A percentile compares a stretch with the other conserved stretches of the same genome.
Conservation (phyloP, 345 rosid species). For the Lepidium aucheri region DNA sequence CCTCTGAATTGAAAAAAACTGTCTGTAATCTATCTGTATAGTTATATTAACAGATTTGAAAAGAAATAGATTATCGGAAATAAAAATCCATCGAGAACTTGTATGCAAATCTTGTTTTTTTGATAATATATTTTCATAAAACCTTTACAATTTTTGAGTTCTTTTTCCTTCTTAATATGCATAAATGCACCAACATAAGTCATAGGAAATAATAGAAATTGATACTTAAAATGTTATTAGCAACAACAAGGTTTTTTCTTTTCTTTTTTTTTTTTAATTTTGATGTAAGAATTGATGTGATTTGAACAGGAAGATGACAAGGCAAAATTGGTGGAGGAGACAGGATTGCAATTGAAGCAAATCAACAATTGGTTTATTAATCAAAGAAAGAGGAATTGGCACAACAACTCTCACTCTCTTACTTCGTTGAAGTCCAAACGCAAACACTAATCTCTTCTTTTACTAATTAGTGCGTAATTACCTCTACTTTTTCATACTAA, state of each 20-base stretch:
- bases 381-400: conserved; percentile 98
- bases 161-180: not conserved
- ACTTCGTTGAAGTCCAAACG: conserved; percentile 96
- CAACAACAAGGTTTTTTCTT: not conserved
- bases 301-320: conserved; percentile 87
- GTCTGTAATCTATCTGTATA: no score
- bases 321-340: conserved; percentile 95
- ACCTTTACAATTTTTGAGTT: not conserved
- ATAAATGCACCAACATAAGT: not conserved
- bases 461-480: conserved; percentile 1
- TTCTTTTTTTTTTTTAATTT: no score
- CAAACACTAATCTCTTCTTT: conserved; percentile 33
- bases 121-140: not conserved
- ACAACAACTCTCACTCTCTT: conserved; percentile 84
- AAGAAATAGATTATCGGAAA: no score
- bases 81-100: no score
- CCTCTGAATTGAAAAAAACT: no score
- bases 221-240: not conserved
- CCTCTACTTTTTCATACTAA: conserved; percentile 7
- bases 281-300: not conserved
- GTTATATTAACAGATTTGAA: no score
- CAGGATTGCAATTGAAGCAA: conserved; percentile 96
- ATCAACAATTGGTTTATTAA: conserved; percentile 99
- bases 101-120: not conserved
- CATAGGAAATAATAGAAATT: not conserved